Conservation (phyloP, 2,329 filamentous ascomycete species). For the Chaetomium sp. region DNA sequence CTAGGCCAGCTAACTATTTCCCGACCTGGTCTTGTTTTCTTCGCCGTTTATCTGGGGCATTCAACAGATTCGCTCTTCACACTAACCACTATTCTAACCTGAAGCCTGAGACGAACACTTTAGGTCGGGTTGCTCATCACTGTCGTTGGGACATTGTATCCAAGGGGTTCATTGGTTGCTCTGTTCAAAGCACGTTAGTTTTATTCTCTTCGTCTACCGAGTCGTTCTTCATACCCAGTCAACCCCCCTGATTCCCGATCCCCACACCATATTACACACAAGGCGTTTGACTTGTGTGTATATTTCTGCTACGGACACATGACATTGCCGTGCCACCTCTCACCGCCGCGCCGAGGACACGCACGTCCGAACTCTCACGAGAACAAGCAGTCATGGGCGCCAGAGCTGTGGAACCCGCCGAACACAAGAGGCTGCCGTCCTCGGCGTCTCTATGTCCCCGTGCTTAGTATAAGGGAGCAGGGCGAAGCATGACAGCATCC, state of each 20-base stretch:
- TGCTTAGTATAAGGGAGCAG: not conserved
- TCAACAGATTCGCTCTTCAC: not conserved
- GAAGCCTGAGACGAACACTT: not conserved
- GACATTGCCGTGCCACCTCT: not conserved
- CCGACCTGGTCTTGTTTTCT: not conserved
- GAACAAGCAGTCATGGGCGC: not conserved
- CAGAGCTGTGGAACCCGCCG: not conserved
- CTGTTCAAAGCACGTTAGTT: too few species aligned
- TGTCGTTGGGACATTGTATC: not conserved
- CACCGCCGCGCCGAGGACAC: not conserved
- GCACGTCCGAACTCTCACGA: not conserved
- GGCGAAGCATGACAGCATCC: not conserved
- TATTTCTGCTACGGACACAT: not conserved
- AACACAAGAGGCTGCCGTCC: too few species aligned
- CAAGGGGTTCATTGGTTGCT: not conserved
- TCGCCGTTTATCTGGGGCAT: not conserved
- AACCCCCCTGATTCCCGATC: not conserved
- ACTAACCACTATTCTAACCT: not conserved
- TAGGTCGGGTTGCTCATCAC: not conserved
- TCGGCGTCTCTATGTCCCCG: not conserved
- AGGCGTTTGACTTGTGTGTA: not conserved
- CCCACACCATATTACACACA: not conserved
- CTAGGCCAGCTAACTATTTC: not conserved
- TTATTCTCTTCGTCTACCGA: not conserved
- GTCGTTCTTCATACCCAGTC: not conserved